A percentile compares a stretch with the other conserved stretches of the same genome.
phyloP scores from a whole-genome alignment of 148 eudicot species.

The Spergularia marina region DNA sequence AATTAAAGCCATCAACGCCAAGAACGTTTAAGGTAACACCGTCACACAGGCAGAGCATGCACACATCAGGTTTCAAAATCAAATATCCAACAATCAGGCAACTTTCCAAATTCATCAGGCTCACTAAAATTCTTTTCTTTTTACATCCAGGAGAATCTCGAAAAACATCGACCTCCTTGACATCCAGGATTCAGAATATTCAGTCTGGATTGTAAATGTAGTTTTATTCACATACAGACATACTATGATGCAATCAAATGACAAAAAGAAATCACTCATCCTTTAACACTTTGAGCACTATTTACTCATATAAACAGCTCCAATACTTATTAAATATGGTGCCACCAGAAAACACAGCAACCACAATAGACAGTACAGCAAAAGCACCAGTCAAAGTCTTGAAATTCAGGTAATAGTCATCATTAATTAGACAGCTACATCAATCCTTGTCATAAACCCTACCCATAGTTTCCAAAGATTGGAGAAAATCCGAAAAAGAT shows the following conservation, averaged over 20 bases:
- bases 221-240: no score
- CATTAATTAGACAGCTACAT: slow-evolving; percentile 8
- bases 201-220: neutral
- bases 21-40: no score
- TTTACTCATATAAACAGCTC: neutral
- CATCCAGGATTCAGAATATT: neutral
- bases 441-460: neutral
- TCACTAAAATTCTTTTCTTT: neutral
- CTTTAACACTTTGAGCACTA: neutral
- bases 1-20: no score
- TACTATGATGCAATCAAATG: no score
- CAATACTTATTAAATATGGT: neutral
- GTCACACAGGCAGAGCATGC: no score
- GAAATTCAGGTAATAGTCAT: neutral
- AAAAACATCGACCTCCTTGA: neutral
- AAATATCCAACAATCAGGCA: no score
- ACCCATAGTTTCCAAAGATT: neutral
- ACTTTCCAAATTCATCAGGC: neutral
- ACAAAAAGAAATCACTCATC: neutral
- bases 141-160: neutral
- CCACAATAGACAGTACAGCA: slow-evolving; percentile 2
- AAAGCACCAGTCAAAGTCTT: neutral
- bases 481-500: neutral
- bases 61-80: neutral
- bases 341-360: neutral